A percentile compares a stretch with the other conserved stretches of the same genome.
Conservation (phyloP, 371 early-diverging fungal species). For the Apophysomyces ossiformis region DNA sequence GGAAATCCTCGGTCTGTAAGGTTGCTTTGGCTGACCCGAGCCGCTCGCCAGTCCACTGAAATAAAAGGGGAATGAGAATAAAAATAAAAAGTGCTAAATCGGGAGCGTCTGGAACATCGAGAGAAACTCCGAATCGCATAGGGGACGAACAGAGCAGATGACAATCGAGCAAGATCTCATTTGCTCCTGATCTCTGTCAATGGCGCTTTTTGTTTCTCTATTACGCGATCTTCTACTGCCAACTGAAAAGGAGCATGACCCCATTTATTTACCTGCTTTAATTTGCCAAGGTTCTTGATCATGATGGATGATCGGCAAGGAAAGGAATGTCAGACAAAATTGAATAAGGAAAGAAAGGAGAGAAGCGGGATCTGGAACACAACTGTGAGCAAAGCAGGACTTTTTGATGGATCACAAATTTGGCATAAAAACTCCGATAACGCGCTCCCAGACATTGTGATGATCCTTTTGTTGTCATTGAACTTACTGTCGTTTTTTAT, state of each 20-base stretch:
- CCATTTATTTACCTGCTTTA: background rate
- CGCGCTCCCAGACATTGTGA: background rate
- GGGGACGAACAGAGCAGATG: background rate
- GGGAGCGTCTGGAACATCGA: conserved; percentile 3
- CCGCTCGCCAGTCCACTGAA: conserved; percentile 58
- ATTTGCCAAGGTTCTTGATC: conserved; percentile 5
- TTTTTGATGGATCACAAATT: background rate
- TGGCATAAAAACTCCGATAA: background rate
- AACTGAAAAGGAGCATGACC: background rate
- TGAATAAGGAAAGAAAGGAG: conserved; percentile 9
- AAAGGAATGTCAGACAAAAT: conserved; percentile 11
- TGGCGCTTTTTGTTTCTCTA: background rate
- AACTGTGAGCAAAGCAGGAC: conserved; percentile 3
- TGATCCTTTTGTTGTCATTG: background rate
- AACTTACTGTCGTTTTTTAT: background rate
- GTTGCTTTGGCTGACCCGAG: conserved; percentile 53
- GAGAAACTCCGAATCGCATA: conserved; percentile 8
- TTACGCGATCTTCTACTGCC: background rate
- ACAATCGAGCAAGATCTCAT: background rate
- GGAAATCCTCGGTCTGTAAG: conserved; percentile 52
- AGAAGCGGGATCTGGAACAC: conserved; percentile 10
- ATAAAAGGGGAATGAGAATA: conserved; percentile 2
- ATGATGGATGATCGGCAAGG: conserved; percentile 5
- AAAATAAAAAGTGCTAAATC: conserved; percentile 3
- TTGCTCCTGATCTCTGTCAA: background rate